Conservation (phyloP, 1,284 basidiomycete genomes). For the Moniliophthora roreri region DNA sequence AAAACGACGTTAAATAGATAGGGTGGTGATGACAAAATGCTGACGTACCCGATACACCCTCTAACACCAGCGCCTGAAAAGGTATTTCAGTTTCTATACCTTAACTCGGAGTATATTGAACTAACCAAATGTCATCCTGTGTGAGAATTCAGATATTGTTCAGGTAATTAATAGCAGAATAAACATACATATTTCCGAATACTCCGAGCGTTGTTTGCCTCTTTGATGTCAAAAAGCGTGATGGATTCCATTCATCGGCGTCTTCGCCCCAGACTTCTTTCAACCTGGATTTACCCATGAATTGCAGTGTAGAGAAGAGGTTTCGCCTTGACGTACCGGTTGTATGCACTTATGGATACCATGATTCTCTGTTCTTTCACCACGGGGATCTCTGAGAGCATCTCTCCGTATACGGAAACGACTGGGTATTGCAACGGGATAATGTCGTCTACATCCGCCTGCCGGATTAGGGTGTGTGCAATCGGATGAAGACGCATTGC, state of each 20-base stretch:
- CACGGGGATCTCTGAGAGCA: conserved; percentile 15
- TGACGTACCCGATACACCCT: conserved; percentile 9
- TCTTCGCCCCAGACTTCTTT: conserved; percentile 13
- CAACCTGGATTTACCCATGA: conserved; percentile 11
- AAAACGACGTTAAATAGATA: no score
- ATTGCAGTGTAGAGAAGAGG: neutral
- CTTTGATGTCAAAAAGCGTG: conserved; percentile 13
- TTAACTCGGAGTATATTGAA: neutral
- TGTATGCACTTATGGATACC: conserved; percentile 15
- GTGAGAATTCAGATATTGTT: neutral
- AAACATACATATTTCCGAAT: conserved; percentile 17
- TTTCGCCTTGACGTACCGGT: conserved; percentile 13
- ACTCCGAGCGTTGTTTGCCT: conserved; percentile 14
- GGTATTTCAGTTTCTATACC: neutral
- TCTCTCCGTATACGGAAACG: conserved; percentile 13
- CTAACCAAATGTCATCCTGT: conserved; percentile 11
- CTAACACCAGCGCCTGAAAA: conserved; percentile 10
- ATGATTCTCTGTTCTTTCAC: conserved; percentile 16
- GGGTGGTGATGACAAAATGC: neutral
- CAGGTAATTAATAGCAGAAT: neutral
- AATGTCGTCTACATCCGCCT: conserved; percentile 17
- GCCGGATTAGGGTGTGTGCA: conserved; percentile 9
- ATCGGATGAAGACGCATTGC: conserved; percentile 19
- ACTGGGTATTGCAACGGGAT: conserved; percentile 19
- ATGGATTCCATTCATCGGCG: conserved; percentile 17